phyloP scores from a whole-genome alignment of 2,329 filamentous ascomycete species.

The Ophiosphaerella korrae region DNA sequence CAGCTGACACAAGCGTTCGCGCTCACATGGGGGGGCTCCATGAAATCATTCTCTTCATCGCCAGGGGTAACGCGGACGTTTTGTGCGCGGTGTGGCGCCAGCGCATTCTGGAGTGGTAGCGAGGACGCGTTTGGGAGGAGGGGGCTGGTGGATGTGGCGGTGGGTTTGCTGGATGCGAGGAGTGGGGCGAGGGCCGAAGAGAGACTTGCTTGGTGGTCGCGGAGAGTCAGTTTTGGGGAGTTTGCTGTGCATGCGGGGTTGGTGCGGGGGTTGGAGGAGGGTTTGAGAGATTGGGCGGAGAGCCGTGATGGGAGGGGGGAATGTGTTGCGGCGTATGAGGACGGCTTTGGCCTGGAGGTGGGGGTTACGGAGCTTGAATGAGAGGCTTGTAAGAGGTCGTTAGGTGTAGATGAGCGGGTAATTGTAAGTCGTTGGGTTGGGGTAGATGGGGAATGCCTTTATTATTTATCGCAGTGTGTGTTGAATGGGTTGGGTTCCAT shows the following conservation, averaged over 20 bases:
- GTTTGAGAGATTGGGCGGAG: conserved; percentile 29
- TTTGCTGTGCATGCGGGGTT: conserved; percentile 47
- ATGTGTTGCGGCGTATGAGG: conserved; percentile 6
- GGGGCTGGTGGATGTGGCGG: conserved; percentile 52
- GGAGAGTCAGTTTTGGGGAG: conserved; percentile 42
- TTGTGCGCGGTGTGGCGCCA: conserved; percentile 54
- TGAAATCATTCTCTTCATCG: conserved; percentile 52
- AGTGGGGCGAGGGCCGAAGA: conserved; percentile 55
- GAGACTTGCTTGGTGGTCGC: conserved; percentile 48
- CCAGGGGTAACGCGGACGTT: conserved; percentile 55
- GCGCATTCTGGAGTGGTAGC: conserved; percentile 50
- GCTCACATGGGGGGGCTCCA: conserved; percentile 48
- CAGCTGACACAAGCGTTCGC: conserved; percentile 18
- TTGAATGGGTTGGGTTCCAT: too few species aligned
- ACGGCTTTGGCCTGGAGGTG: too few species aligned
- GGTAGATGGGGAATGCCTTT: too few species aligned
- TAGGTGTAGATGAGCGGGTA: too few species aligned
- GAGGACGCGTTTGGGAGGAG: conserved; percentile 43
- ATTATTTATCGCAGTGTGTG: too few species aligned
- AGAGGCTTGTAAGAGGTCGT: too few species aligned
- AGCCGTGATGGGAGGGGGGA: conserved; percentile 6
- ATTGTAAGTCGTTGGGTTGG: too few species aligned
- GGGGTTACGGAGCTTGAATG: too few species aligned
- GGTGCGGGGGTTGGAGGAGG: conserved; percentile 41
- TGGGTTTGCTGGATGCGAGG: conserved; percentile 52